These are phyloP conservation scores for Acanthamoeba royreba DNA, from an alignment of 208 protist genomes.

Conservation along the genomic window DNA sequence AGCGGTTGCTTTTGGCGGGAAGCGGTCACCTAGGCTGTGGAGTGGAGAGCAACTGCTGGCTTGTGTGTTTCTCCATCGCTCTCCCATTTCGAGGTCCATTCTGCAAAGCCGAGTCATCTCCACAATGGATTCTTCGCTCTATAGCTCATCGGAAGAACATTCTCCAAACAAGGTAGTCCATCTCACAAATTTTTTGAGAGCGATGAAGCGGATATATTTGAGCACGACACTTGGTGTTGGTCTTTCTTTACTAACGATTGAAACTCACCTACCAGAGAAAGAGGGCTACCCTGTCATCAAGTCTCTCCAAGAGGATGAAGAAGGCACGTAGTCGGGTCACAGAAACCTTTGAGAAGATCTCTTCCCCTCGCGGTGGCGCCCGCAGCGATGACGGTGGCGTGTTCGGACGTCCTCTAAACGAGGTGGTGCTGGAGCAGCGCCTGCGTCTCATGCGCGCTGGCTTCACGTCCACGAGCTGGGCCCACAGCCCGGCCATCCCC, in stretches of 20 bases:
- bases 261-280: background rate
- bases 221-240: background rate
- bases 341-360: background rate
- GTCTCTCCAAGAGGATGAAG: background rate
- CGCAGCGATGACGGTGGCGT: background rate
- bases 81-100: too few species aligned
- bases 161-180: slow-evolving; percentile 15
- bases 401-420: background rate
- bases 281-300: background rate
- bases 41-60: too few species aligned
- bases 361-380: background rate
- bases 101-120: too few species aligned
- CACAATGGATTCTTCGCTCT: background rate
- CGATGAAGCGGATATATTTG: too few species aligned
- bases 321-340: background rate
- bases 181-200: background rate
- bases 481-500: background rate
- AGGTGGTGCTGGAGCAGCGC: background rate
- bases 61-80: too few species aligned
- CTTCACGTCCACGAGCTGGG: background rate
- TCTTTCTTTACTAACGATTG: too few species aligned
- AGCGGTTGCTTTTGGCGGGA: too few species aligned
- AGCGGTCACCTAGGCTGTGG: too few species aligned
- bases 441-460: background rate
- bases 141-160: background rate